Conservation (phyloP, 2,329 filamentous ascomycete species). For the Arthroderma sp. region DNA sequence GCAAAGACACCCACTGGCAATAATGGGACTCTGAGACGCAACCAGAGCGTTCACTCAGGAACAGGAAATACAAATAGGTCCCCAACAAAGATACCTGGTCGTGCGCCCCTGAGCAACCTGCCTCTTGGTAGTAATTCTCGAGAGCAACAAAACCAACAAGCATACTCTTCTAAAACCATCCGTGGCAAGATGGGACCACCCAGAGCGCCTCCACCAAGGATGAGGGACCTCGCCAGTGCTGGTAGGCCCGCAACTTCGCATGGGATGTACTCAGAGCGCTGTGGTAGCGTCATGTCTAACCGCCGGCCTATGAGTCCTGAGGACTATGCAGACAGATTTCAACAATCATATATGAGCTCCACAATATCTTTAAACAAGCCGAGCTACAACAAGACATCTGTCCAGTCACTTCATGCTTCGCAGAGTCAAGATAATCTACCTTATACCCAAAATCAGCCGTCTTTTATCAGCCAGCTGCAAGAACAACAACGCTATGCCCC, state of each 20-base stretch:
- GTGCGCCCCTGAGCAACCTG: conserved; percentile 34
- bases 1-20: conserved; percentile 35
- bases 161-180: conserved; percentile 29
- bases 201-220: conserved; percentile 72
- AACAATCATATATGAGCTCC: conserved; percentile 34
- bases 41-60: conserved; percentile 8
- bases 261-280: conserved; percentile 25
- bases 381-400: conserved; percentile 26
- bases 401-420: conserved; percentile 30
- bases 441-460: conserved; percentile 16
- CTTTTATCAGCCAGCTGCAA: conserved; percentile 3
- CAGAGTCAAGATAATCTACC: conserved; percentile 20
- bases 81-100: conserved; percentile 36
- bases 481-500: conserved; percentile 4
- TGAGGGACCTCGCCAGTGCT: conserved; percentile 64
- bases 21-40: conserved; percentile 25
- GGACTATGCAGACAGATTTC: conserved; percentile 60
- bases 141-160: conserved; percentile 37
- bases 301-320: conserved; percentile 54
- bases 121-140: conserved; percentile 58
- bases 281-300: conserved; percentile 37
- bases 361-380: conserved; percentile 29
- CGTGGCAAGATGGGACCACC: conserved; percentile 39
- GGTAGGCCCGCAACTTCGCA: conserved; percentile 28
- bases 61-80: conserved; percentile 21